Base-by-base conservation (phyloP, 495 filamentous ascomycete genomes). In the Talaromyces trachyspermus region DNA sequence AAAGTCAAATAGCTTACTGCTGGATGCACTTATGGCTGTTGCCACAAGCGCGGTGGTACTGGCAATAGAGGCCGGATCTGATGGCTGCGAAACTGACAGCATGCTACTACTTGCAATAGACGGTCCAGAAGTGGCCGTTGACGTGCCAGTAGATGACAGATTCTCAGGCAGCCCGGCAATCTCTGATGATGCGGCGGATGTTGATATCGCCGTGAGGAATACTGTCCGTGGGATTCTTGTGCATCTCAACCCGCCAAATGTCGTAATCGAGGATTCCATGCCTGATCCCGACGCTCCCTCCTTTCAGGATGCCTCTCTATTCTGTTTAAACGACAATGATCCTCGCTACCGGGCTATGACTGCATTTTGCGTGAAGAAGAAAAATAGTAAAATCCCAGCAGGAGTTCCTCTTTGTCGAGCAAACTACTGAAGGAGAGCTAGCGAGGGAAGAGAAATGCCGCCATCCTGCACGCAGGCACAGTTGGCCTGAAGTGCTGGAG, bases 251-350 rank as follows among this genome's bases (percentile, higher is more conserved):
- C 30, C 43, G 32, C 23, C 26, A 11, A 42, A 7, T 26, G 39
- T 42, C 26, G 39, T 42, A n/a, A 42, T 42, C 39, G 39, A 42
- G 26, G 39, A 25, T 42, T 20, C 39, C 39, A 42, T 42, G 24
- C 15, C 12, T 12, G 27, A 30, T 7, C 27, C 27, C n/a, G n/a
- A n/a, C 29, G 29, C 10, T 32, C 10, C 29, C 3, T 46, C 33
- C 33, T 37, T 15, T 37, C 14, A 37, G 14, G n/a, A n/a, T n/a
- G n/a, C n/a, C n/a, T n/a, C n/a, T n/a, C n/a, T 6, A 17, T 37
- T 11, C 14, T 12, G 7, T 17, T 9, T 9, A 37, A 15, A 17
- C 2, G 19, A 37, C n/a, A n/a, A n/a, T n/a, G n/a, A n/a, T n/a
- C n/a, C n/a, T n/a, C n/a, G n/a, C n/a, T n/a, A n/a, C n/a, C n/a